These are phyloP conservation scores for Paramecium octaurelia DNA, from an alignment of 73 alveolate genomes.

Conservation along the genomic window DNA sequence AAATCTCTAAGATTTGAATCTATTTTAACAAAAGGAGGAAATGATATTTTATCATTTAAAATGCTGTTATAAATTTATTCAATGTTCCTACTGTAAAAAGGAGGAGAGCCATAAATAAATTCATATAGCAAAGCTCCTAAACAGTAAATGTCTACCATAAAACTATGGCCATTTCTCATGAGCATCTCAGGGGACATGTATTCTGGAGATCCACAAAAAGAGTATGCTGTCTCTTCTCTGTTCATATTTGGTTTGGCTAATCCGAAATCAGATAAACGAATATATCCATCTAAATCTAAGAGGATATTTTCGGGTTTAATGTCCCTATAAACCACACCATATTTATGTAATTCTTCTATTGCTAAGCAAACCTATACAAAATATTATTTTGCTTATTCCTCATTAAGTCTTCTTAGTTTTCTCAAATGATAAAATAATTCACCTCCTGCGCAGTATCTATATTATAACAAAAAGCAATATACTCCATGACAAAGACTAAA, in stretches of 20 bases:
- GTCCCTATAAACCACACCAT: constrained; percentile 87
- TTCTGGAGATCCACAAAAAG: constrained; percentile 94
- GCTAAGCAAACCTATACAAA: constrained; percentile 81
- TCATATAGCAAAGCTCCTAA: constrained; percentile 87
- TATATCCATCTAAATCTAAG: constrained; percentile 85
- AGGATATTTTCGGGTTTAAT: constrained; percentile 92
- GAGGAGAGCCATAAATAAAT: constrained; percentile 86
- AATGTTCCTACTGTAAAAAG: constrained; percentile 72
- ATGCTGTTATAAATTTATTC: constrained; percentile 70
- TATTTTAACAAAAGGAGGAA: constrained; percentile 45
- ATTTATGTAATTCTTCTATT: constrained; percentile 79
- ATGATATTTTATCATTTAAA: constrained; percentile 43
- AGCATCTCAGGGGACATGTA: constrained; percentile 94
- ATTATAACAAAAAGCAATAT: background rate
- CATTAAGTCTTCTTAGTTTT: constrained; percentile 69
- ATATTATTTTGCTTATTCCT: constrained; percentile 77
- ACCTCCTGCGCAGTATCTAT: constrained; percentile 69
- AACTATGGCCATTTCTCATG: constrained; percentile 71
- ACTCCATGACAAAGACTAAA: constrained; percentile 70
- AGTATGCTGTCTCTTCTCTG: constrained; percentile 55
- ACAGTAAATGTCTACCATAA: constrained; percentile 79
- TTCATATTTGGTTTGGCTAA: constrained; percentile 74
- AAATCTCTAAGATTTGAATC: constrained; percentile 59
- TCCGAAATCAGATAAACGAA: constrained; percentile 83
- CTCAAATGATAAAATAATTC: constrained; percentile 71